Base-by-base conservation (phyloP, 1,284 basidiomycete genomes). In the Apiotrichum domesticum region DNA sequence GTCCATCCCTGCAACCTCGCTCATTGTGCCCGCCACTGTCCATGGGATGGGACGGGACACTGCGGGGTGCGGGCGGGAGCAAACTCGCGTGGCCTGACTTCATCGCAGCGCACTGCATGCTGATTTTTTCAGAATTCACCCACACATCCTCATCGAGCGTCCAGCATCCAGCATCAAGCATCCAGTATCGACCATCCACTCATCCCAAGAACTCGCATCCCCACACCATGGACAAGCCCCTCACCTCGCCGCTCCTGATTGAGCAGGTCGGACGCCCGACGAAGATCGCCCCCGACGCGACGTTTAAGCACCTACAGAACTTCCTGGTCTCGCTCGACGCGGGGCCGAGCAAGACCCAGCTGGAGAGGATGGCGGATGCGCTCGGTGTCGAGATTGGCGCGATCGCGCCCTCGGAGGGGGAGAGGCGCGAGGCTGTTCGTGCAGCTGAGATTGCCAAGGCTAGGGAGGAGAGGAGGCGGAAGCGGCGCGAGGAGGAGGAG, bases 311-410 rank as follows among this genome's bases (percentile, higher is more conserved):
- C 42, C 63, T 75, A n/a, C 50, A 62, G 9, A 42, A 53, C 34
- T 74, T 73, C 52, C 63, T 73, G 37, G 49, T 54, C 11, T 44
- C 59, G 11, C 64, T 71, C 33, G 58, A 60, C 0, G 39, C 64
- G 11, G 66, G 66, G 8, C 65, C 72, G 7, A 58, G 65, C 11
- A 68, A 68, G 21, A 75, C 73, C 3, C 75, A 77, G 55, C 65
- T 77, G 29, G 73, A 75, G 55, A 63, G 75, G 13, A 63, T 77
- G 33, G 64, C 68, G 14, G 75, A 77, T 57, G 71, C 74, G 3
- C 61, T 77, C 13, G 75, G 75, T 11, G 74, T 77, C 1, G 70
- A 74, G 46, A 63, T 65, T 3, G 74, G 74, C 6, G 55, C 62
- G 3, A 71, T 77, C 8, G 63, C 54, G 5, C 66, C 67, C 11